Conservation (phyloP, 345 rosid genomes). For the Ceriops zippeliana region DNA sequence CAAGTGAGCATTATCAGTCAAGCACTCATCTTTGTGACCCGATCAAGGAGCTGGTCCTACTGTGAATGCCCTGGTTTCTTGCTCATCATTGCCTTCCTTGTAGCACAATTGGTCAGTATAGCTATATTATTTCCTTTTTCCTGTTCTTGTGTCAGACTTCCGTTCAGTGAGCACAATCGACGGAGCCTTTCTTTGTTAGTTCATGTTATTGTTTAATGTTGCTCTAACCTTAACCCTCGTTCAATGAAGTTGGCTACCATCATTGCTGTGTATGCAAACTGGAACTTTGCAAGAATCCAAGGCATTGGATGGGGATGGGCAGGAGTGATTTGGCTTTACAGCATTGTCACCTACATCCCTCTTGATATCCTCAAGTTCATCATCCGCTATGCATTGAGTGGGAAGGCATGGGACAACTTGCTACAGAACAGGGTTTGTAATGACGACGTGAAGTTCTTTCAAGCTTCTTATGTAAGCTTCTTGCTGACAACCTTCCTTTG, state of each 20-base stretch:
- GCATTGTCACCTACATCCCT: constrained; percentile 57
- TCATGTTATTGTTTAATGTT: not conserved
- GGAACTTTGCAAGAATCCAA: constrained; percentile 61
- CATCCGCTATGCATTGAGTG: constrained; percentile 54
- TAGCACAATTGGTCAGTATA: constrained; percentile 60
- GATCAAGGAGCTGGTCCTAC: constrained; percentile 80
- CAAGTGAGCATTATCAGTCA: constrained; percentile 90
- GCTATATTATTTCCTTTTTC: not conserved
- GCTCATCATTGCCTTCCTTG: constrained; percentile 53
- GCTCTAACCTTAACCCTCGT: not conserved
- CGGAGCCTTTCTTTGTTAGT: too few relatives aligned
- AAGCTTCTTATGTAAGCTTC: not conserved
- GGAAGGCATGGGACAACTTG: constrained; percentile 62
- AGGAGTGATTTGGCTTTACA: constrained; percentile 64
- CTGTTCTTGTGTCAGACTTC: not conserved
- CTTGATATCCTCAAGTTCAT: constrained; percentile 72
- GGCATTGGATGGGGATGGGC: constrained; percentile 91
- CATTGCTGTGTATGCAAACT: constrained; percentile 60
- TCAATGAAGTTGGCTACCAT: constrained; percentile 53
- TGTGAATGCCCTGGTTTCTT: constrained; percentile 59
- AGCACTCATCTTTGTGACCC: constrained; percentile 81
- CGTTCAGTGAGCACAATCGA: too few relatives aligned
- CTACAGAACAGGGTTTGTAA: constrained; percentile 44
- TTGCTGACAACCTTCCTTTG: not conserved
- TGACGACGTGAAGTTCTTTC: not conserved